These are phyloP conservation scores for Candida coquimbonensis DNA, from an alignment of 805 yeast genomes.

Conservation along the genomic window DNA sequence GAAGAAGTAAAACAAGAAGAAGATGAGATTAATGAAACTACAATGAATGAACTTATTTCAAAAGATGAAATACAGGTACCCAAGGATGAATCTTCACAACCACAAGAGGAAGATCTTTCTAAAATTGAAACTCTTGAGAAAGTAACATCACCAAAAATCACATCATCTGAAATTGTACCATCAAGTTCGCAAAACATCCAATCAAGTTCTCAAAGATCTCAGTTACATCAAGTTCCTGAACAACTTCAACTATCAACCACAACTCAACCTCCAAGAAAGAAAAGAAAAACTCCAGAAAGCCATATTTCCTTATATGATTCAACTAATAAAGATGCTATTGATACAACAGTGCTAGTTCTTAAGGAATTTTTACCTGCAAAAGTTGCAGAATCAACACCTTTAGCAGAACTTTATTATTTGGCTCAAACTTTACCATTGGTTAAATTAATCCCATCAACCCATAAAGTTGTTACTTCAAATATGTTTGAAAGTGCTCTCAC, in stretches of 20 bases:
- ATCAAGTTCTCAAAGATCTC: neutral
- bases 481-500: slow-evolving; percentile 77
- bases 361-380: slow-evolving; percentile 48
- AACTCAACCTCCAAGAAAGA: slow-evolving; percentile 7
- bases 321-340: slow-evolving; percentile 35
- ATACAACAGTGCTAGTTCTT: slow-evolving; percentile 38
- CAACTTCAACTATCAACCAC: neutral
- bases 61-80: neutral
- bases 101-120: neutral
- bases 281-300: slow-evolving; percentile 10
- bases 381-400: slow-evolving; percentile 51
- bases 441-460: slow-evolving; percentile 75
- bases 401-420: slow-evolving; percentile 80
- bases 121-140: neutral
- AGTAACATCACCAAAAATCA: neutral
- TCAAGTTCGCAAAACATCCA: neutral
- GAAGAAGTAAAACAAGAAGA: neutral
- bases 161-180: neutral
- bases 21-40: neutral
- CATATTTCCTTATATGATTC: slow-evolving; percentile 23
- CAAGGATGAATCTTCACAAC: neutral
- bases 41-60: neutral
- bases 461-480: slow-evolving; percentile 79
- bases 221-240: neutral
- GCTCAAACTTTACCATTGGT: slow-evolving; percentile 85